These are phyloP conservation scores for Pterocarpus santalinus DNA, from an alignment of 306 rosid genomes.

Conservation along the genomic window DNA sequence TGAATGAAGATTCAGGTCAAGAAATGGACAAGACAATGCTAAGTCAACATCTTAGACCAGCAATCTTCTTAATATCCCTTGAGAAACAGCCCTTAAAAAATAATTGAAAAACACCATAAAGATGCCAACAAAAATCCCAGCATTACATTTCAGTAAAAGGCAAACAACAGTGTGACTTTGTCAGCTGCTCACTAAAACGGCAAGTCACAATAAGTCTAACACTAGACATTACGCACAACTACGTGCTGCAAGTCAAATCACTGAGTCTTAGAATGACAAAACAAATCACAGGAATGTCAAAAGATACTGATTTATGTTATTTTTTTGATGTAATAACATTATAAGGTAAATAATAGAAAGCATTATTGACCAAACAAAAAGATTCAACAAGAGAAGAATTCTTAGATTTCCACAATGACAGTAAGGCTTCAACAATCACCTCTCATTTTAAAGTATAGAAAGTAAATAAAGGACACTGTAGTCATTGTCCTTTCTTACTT, in stretches of 20 bases:
- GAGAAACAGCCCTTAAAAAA: neutral
- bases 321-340: neutral
- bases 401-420: no score
- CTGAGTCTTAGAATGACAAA: neutral
- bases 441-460: no score
- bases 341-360: neutral
- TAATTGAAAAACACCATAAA: neutral
- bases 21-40: constrained; percentile 31
- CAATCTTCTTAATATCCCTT: neutral
- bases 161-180: neutral
- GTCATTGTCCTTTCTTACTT: no score
- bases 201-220: neutral
- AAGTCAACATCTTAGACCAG: neutral
- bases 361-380: neutral
- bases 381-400: no score
- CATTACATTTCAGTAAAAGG: neutral
- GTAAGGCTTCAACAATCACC: no score
- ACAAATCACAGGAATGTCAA: neutral
- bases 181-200: neutral
- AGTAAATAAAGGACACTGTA: no score
- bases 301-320: neutral
- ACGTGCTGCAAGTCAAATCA: neutral
- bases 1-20: constrained; percentile 6
- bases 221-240: neutral
- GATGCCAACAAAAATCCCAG: neutral